Conservation (phyloP, 2,329 filamentous ascomycete genomes). For the Drechslerella coelobrocha region DNA sequence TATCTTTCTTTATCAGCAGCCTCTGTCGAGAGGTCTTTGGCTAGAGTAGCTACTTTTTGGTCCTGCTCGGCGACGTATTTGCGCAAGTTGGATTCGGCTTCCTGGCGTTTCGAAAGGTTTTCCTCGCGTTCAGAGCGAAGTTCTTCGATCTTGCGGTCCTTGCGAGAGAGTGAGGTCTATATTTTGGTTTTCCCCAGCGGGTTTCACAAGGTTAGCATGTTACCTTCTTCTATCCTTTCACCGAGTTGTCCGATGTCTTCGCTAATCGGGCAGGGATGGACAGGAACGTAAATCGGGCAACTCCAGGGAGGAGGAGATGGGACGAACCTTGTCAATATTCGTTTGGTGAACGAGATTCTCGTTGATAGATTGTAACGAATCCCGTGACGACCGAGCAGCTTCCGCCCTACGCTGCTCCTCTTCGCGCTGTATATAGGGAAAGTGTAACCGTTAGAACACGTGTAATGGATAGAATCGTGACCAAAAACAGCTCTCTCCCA, state of each 20-base stretch:
- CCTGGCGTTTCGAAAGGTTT: slow-evolving; percentile 52
- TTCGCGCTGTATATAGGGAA: slow-evolving; percentile 46
- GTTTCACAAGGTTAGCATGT: background rate
- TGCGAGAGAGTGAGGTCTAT: slow-evolving; percentile 53
- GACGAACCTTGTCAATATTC: slow-evolving; percentile 54
- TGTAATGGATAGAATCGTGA: background rate
- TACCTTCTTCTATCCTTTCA: background rate
- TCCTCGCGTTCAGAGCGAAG: slow-evolving; percentile 54
- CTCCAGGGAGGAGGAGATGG: background rate
- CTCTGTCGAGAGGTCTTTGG: slow-evolving; percentile 38
- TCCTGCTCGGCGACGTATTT: slow-evolving; percentile 53
- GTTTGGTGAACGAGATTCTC: slow-evolving; percentile 55
- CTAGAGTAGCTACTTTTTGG: slow-evolving; percentile 46
- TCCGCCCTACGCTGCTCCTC: slow-evolving; percentile 55
- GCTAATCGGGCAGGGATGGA: slow-evolving; percentile 8
- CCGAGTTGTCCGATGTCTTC: background rate
- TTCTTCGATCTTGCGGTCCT: slow-evolving; percentile 55
- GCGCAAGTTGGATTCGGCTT: slow-evolving; percentile 53
- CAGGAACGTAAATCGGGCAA: background rate
- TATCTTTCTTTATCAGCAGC: slow-evolving; percentile 48
- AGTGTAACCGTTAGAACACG: slow-evolving; percentile 23
- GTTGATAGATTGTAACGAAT: slow-evolving; percentile 55
- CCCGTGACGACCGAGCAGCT: slow-evolving; percentile 54
- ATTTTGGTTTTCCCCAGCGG: too few species aligned
- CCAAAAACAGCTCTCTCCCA: background rate